Evolutionary conservation across 352 stramenopile species (phyloP).

Genomic region (Phytophthora foliorum): DNA sequence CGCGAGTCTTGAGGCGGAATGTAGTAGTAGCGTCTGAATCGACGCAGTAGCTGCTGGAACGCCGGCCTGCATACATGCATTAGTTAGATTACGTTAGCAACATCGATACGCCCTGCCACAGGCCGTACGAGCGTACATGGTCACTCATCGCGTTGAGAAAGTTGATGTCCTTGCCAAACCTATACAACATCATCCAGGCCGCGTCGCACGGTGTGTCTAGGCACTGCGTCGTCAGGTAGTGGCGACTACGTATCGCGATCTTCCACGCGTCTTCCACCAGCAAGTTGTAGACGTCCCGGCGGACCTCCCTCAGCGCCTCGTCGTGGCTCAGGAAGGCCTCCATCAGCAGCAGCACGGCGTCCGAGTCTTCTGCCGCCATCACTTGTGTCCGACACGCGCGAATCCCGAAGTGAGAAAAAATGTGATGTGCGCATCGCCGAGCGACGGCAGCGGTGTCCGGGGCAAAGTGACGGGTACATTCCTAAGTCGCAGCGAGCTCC

Average conservation of each 20-base stretch:
- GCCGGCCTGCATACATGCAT: background rate
- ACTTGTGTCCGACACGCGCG: no score
- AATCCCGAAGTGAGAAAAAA: no score
- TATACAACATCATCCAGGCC: background rate
- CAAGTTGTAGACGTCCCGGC: background rate
- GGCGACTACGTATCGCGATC: background rate
- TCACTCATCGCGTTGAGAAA: background rate
- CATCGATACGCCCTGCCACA: background rate
- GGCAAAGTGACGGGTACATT: no score
- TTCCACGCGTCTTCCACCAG: background rate
- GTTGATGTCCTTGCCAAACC: background rate
- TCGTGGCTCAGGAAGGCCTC: background rate
- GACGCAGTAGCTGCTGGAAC: background rate
- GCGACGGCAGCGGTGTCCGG: no score
- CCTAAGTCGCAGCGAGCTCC: no score
- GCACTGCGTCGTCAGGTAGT: background rate
- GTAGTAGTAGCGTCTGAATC: background rate
- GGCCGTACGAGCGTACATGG: background rate
- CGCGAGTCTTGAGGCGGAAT: background rate
- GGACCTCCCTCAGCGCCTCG: no score
- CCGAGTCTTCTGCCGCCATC: no score
- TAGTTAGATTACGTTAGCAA: background rate
- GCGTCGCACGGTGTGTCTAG: background rate
- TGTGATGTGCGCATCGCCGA: no score
- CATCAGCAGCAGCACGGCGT: background rate